Evolutionary conservation across 495 filamentous ascomycete genomes (phyloP).

Genomic region (Thermothielavioides terrestris): DNA sequence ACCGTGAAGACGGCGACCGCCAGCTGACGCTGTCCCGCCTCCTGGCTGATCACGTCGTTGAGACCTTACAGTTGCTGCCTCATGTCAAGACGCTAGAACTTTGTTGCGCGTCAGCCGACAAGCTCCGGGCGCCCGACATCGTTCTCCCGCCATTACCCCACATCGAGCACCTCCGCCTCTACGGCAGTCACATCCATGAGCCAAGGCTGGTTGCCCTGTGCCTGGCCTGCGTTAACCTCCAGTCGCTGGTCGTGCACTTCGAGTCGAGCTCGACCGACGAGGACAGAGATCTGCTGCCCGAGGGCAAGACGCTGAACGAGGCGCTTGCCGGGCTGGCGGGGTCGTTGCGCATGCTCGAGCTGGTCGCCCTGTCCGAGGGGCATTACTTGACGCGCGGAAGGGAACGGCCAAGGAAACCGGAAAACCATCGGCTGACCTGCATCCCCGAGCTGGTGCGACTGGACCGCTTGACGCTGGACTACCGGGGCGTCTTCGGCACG

Average conservation of each 20-base stretch:
- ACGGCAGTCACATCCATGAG: constrained; percentile 27
- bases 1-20: constrained; percentile 22
- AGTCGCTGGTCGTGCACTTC: constrained; percentile 26
- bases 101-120: constrained; percentile 22
- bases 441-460: constrained; percentile 21
- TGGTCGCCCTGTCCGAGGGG: constrained; percentile 23
- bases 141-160: constrained; percentile 21
- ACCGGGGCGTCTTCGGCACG: constrained; percentile 28
- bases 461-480: constrained; percentile 24
- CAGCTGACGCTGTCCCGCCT: constrained; percentile 17
- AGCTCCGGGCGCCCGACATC: constrained; percentile 2
- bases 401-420: constrained; percentile 27
- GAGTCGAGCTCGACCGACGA: constrained; percentile 22
- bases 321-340: constrained; percentile 17
- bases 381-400: constrained; percentile 27
- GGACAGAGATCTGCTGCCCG: constrained; percentile 23
- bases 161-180: constrained; percentile 24
- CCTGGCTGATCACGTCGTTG: constrained; percentile 21
- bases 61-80: constrained; percentile 9
- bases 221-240: constrained; percentile 23
- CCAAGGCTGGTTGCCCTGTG: constrained; percentile 21
- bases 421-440: constrained; percentile 28
- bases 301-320: constrained; percentile 24
- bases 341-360: constrained; percentile 20
- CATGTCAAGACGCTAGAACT: constrained; percentile 27